These are phyloP conservation scores for Xylariales sp. DNA, from an alignment of 2,329 filamentous ascomycete species.

Conservation along the genomic window DNA sequence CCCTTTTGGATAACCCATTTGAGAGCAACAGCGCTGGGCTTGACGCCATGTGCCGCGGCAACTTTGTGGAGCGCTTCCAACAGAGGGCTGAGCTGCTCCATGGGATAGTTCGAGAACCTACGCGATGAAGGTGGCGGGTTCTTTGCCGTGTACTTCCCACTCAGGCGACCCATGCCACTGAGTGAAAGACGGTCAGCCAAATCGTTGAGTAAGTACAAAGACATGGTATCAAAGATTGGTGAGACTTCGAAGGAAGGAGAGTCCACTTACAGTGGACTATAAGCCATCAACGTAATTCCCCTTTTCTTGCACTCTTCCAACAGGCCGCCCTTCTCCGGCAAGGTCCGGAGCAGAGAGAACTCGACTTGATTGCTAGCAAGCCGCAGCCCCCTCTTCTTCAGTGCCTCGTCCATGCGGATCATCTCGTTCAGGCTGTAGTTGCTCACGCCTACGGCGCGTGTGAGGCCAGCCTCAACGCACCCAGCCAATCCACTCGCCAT, in stretches of 20 bases:
- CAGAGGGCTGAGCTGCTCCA: constrained; percentile 35
- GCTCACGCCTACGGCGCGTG: constrained; percentile 37
- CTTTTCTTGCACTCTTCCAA: constrained; percentile 33
- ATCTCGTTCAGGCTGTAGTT: constrained; percentile 38
- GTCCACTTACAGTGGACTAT: constrained; percentile 27
- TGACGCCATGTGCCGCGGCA: constrained; percentile 28
- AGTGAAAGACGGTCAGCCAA: background rate
- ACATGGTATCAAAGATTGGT: background rate
- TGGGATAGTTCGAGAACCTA: constrained; percentile 36
- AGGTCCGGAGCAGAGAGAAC: constrained; percentile 35
- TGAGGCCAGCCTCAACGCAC: constrained; percentile 35
- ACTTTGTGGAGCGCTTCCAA: constrained; percentile 30
- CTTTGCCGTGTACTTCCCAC: constrained; percentile 33
- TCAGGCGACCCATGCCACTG: constrained; percentile 32
- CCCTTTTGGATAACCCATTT: constrained; percentile 42
- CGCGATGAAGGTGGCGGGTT: constrained; percentile 32
- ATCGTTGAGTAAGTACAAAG: background rate
- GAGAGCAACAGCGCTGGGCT: constrained; percentile 33
- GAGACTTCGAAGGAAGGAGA: background rate
- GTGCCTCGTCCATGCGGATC: constrained; percentile 35
- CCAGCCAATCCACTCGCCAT: constrained; percentile 36
- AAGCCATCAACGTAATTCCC: constrained; percentile 37
- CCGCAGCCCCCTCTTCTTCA: constrained; percentile 30
- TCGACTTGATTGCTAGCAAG: constrained; percentile 41
- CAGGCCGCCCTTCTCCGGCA: constrained; percentile 34